A percentile compares a stretch with the other conserved stretches of the same genome.
Conservation (phyloP, 352 stramenopile species). For the Phytopythium chamaehyphon region DNA sequence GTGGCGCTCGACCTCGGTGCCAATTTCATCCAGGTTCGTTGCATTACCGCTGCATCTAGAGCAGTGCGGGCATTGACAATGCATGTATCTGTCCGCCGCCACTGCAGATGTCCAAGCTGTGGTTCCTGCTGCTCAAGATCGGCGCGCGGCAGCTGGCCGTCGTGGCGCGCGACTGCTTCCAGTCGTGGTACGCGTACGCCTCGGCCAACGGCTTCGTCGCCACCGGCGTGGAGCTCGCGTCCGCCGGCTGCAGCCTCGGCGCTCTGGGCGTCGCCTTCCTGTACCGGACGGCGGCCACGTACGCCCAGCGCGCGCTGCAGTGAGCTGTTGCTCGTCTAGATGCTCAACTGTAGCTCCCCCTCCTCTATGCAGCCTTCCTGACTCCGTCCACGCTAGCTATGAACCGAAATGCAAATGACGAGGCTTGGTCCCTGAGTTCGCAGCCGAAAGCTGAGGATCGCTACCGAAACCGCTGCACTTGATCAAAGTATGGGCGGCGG, state of each 20-base stretch:
- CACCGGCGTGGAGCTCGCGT: conserved; percentile 65
- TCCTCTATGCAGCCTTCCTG: too few species aligned
- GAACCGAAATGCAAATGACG: too few species aligned
- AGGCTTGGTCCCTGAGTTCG: too few species aligned
- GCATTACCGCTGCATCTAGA: not conserved
- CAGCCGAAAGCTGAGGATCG: too few species aligned
- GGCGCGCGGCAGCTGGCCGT: conserved; percentile 59
- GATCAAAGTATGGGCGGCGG: too few species aligned
- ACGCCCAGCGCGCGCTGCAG: conserved; percentile 16
- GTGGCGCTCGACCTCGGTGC: conserved; percentile 60
- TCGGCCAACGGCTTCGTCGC: conserved; percentile 56
- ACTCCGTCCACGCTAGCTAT: too few species aligned
- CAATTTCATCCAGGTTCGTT: conserved; percentile 67
- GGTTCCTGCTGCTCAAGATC: conserved; percentile 76
- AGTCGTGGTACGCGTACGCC: conserved; percentile 72
- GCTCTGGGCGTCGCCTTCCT: conserved; percentile 55
- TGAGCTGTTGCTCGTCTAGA: too few species aligned
- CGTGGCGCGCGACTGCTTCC: conserved; percentile 60
- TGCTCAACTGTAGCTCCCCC: not conserved
- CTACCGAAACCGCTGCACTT: too few species aligned
- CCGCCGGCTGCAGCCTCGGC: conserved; percentile 59
- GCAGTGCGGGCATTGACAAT: too few species aligned
- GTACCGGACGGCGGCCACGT: conserved; percentile 42
- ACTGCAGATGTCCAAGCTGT: conserved; percentile 72
- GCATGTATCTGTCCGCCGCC: too few species aligned